A percentile compares a stretch with the other conserved stretches of the same genome.
Conservation (phyloP, 192 early-diverging fungal species). For the Blastocladiella britannica region DNA sequence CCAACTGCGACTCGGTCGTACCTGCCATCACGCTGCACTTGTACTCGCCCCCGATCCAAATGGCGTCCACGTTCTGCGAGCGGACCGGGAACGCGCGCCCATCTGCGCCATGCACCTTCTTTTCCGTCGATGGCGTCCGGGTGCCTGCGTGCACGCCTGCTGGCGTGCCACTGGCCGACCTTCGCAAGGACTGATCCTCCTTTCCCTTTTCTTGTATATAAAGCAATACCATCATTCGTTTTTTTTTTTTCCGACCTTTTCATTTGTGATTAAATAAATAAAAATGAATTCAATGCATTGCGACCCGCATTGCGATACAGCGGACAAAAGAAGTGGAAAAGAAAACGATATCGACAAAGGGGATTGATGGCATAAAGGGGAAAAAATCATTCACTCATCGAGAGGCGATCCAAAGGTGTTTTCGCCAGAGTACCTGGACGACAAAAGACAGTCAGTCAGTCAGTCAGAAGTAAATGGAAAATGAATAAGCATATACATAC, state of each 20-base stretch:
- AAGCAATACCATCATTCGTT: too few species aligned
- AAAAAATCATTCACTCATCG: neutral
- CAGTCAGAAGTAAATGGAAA: neutral
- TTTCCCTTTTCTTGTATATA: too few species aligned
- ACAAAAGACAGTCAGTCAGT: slow-evolving; percentile 1
- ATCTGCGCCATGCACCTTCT: slow-evolving; percentile 38
- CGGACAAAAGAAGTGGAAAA: slow-evolving; percentile 2
- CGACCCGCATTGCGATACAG: too few species aligned
- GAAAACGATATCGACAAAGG: too few species aligned
- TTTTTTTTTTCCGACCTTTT: too few species aligned
- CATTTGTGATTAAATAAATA: too few species aligned
- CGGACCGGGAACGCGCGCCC: slow-evolving; percentile 37
- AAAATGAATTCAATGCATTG: too few species aligned
- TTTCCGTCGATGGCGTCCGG: slow-evolving; percentile 24
- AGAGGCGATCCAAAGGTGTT: slow-evolving; percentile 49
- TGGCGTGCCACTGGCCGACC: neutral
- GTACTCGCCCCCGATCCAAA: slow-evolving; percentile 68
- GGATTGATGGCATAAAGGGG: slow-evolving; percentile 1
- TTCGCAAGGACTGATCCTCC: too few species aligned
- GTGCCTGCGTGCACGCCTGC: slow-evolving; percentile 12
- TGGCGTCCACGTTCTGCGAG: slow-evolving; percentile 68
- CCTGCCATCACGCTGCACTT: slow-evolving; percentile 71
- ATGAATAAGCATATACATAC: slow-evolving; percentile 12
- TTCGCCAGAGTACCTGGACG: slow-evolving; percentile 51
- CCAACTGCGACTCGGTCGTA: slow-evolving; percentile 29